Percentiles rank a stretch among this genome's conserved stretches.
phyloP scores from a whole-genome alignment of 352 stramenopile genomes.

The Pythium vanterpoolii region DNA sequence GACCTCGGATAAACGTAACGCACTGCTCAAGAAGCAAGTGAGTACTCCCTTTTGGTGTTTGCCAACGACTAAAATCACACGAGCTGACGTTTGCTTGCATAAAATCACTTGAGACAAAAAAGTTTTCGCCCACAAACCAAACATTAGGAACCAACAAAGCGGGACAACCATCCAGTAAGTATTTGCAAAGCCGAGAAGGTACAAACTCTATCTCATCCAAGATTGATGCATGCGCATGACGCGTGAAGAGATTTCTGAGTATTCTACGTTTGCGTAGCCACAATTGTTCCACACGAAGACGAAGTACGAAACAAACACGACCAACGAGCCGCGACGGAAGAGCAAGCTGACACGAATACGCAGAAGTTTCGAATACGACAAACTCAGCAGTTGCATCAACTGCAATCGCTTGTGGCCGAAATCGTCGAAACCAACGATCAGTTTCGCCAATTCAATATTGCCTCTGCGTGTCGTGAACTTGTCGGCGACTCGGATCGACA shows the following conservation, averaged over 20 bases:
- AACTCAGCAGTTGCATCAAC: constrained; percentile 4
- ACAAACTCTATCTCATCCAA: not conserved
- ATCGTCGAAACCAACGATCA: constrained; percentile 20
- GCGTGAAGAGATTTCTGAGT: not conserved
- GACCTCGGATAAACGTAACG: not conserved
- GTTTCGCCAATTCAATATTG: constrained; percentile 16
- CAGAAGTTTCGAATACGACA: constrained; percentile 11
- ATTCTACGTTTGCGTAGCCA: not conserved
- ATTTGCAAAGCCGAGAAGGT: not conserved
- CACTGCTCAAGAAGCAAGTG: not conserved
- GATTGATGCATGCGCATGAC: not conserved
- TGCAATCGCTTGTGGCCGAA: constrained; percentile 15
- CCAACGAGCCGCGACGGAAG: not conserved
- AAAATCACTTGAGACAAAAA: not conserved
- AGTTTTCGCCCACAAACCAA: not conserved
- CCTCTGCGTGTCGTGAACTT: not conserved
- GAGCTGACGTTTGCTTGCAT: not conserved
- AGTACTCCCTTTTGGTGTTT: not conserved
- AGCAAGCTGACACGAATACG: not conserved
- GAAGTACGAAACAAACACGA: not conserved
- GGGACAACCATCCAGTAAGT: not conserved
- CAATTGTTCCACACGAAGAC: constrained; percentile 7
- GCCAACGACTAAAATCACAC: not conserved
- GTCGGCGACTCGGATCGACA: not conserved
- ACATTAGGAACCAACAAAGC: not conserved